Evolutionary conservation across 2,329 filamentous ascomycete genomes (phyloP).

Genomic region (Diplodia mutila): DNA sequence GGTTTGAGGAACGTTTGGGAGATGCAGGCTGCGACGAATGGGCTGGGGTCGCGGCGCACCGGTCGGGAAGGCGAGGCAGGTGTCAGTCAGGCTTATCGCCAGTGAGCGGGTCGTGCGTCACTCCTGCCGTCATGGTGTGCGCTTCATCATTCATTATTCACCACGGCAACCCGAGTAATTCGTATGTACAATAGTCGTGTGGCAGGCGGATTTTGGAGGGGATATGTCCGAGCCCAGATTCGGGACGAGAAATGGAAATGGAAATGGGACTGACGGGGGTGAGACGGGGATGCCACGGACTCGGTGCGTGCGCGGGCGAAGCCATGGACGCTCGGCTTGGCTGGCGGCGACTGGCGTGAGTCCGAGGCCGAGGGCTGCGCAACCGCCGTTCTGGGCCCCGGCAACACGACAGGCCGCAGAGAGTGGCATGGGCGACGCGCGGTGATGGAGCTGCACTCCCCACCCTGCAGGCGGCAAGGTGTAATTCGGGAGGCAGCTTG

Average conservation of each 20-base stretch:
- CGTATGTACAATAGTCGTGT: neutral
- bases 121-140: neutral
- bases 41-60: conserved; percentile 5
- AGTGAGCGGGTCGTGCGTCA: neutral
- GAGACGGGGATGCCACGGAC: neutral
- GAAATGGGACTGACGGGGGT: neutral
- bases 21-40: neutral
- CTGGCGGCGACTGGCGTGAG: neutral
- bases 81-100: neutral
- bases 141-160: no score
- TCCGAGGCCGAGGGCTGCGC: neutral
- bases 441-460: conserved; percentile 2
- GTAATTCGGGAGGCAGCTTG: neutral
- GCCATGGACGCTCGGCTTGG: neutral
- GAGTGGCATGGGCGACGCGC: neutral
- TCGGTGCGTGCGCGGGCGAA: neutral
- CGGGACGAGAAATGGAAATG: neutral
- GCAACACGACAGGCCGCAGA: neutral
- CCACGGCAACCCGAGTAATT: no score
- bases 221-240: neutral
- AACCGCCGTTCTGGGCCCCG: neutral
- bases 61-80: neutral
- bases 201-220: neutral
- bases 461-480: conserved; percentile 18
- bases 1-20: conserved; percentile 15